Conservation (phyloP, 805 yeast genomes). For the Monosporozyma aerobia region DNA sequence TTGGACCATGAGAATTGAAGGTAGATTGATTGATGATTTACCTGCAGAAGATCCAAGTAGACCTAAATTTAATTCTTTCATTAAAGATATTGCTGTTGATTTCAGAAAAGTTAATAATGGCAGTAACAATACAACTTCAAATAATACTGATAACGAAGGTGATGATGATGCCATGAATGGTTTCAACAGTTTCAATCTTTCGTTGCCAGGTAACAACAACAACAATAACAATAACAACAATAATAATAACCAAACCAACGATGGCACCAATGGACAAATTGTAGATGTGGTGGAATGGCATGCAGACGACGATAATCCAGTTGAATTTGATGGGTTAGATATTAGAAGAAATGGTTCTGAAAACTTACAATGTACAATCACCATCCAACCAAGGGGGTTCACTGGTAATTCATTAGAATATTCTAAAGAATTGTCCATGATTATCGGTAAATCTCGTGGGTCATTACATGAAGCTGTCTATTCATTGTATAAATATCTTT, state of each 20-base stretch:
- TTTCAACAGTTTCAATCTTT: not conserved
- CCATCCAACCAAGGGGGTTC: conserved; percentile 70
- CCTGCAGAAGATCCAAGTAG: conserved; percentile 41
- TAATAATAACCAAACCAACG: not conserved
- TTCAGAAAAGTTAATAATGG: conserved; percentile 28
- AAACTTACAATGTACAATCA: conserved; percentile 58
- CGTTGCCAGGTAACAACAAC: not conserved
- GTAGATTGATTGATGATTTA: conserved; percentile 53
- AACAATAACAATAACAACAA: not conserved
- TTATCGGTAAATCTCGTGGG: conserved; percentile 69
- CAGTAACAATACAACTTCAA: not conserved
- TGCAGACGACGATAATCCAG: conserved; percentile 44
- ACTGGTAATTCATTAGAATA: conserved; percentile 55
- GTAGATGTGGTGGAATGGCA: conserved; percentile 72
- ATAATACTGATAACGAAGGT: not conserved
- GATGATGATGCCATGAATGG: not conserved
- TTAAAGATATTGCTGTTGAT: conserved; percentile 80
- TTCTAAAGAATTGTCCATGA: conserved; percentile 53
- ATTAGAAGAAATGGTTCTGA: conserved; percentile 68
- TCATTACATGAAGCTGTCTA: conserved; percentile 82
- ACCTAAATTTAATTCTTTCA: conserved; percentile 65
- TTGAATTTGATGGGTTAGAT: conserved; percentile 82
- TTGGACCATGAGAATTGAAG: conserved; percentile 89
- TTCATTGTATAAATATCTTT: conserved; percentile 69
- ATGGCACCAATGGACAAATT: conserved; percentile 7